phyloP scores from a whole-genome alignment of 345 rosid genomes.

The Isatis tinctoria region DNA sequence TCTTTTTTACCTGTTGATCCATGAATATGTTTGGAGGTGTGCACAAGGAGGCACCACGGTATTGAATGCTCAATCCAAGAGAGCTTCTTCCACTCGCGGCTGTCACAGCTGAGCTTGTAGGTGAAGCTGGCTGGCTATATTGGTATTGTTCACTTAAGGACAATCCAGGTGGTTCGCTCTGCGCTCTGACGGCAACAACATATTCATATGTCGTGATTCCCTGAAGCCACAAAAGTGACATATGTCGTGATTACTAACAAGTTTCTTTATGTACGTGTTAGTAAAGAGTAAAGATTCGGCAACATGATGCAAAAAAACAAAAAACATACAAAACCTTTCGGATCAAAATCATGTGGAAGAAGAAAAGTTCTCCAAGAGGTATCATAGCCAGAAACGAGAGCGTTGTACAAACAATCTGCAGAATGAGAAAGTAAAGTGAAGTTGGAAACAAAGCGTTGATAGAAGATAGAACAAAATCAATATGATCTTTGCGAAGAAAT shows the following conservation, averaged over 20 bases:
- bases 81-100: constrained; percentile 87
- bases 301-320: not conserved
- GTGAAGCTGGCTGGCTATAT: constrained; percentile 70
- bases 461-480: not conserved
- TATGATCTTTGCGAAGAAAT: not conserved
- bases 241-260: not conserved
- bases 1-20: constrained; percentile 68
- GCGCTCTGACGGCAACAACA: constrained; percentile 89
- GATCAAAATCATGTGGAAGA: constrained; percentile 86
- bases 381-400: constrained; percentile 78
- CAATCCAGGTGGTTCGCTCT: constrained; percentile 70
- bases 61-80: constrained; percentile 74
- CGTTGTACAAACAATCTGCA: constrained; percentile 69
- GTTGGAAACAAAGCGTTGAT: not conserved
- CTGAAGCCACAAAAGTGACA: constrained; percentile 36
- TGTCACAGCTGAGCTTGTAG: constrained; percentile 82
- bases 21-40: constrained; percentile 97
- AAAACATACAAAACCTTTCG: constrained; percentile 47
- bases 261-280: not conserved
- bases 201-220: constrained; percentile 95
- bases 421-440: not conserved
- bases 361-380: constrained; percentile 85
- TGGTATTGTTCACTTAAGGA: constrained; percentile 68
- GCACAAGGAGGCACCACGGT: constrained; percentile 80
- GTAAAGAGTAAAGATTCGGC: not conserved